These are phyloP conservation scores for Malassezia furfur DNA, from an alignment of 1,284 basidiomycete genomes.

Conservation along the genomic window DNA sequence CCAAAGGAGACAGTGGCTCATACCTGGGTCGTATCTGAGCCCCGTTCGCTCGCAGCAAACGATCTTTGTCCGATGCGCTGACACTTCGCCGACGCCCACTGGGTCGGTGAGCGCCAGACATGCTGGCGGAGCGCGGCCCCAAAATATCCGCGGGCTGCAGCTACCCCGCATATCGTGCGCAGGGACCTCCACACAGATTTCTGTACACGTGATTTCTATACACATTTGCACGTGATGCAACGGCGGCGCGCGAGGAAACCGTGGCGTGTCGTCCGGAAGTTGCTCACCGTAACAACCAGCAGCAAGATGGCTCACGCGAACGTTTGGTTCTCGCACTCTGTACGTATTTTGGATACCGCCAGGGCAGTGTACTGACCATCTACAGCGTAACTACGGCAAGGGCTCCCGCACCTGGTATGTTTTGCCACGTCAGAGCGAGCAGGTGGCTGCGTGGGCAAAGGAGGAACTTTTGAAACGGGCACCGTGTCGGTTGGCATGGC, in stretches of 20 bases:
- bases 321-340: conserved; percentile 44
- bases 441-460: no score
- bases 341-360: conserved; percentile 10
- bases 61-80: background rate
- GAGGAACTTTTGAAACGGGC: no score
- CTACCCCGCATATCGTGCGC: background rate
- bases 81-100: background rate
- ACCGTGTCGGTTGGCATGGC: no score
- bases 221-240: conserved; percentile 13
- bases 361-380: background rate
- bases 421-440: background rate
- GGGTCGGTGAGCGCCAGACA: background rate
- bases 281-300: conserved; percentile 7
- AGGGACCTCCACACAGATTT: conserved; percentile 4
- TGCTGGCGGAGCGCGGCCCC: background rate
- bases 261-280: background rate
- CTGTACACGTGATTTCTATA: conserved; percentile 6
- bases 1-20: background rate
- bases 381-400: conserved; percentile 38
- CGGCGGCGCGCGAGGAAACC: no score
- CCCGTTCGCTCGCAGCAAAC: background rate
- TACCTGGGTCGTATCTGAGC: background rate
- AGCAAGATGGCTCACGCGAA: conserved; percentile 45
- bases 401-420: conserved; percentile 45
- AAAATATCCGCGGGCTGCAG: background rate